Evolutionary conservation across 2,329 filamentous ascomycete genomes (phyloP).

Genomic region (Septoria linicola): DNA sequence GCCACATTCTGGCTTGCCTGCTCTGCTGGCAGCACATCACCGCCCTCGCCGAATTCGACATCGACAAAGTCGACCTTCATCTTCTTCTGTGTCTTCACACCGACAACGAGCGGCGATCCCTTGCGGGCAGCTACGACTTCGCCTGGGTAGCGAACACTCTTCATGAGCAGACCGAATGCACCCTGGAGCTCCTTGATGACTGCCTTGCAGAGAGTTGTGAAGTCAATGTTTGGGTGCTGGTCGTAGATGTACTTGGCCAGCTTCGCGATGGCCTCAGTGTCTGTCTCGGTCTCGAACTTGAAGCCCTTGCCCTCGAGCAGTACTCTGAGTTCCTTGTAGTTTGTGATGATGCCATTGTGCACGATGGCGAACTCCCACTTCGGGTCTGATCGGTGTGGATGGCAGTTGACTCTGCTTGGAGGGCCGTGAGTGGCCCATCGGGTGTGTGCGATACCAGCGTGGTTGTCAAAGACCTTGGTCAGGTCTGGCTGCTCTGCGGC

Average conservation of each 20-base stretch:
- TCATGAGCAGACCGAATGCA: conserved; percentile 94
- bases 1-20: conserved; percentile 94
- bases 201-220: conserved; percentile 94
- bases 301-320: conserved; percentile 92
- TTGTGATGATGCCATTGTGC: conserved; percentile 99
- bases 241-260: conserved; percentile 98
- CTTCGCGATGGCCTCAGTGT: conserved; percentile 99
- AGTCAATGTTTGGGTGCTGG: conserved; percentile 88
- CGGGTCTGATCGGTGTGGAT: conserved; percentile 95
- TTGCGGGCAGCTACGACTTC: conserved; percentile 98
- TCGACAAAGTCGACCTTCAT: conserved; percentile 99
- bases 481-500: conserved; percentile 78
- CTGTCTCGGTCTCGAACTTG: conserved; percentile 98
- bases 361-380: conserved; percentile 96
- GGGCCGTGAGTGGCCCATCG: conserved; percentile 97
- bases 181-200: conserved; percentile 98
- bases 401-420: conserved; percentile 93
- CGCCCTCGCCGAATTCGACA: conserved; percentile 92
- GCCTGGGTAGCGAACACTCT: conserved; percentile 97
- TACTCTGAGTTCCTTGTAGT: conserved; percentile 99
- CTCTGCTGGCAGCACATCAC: conserved; percentile 81
- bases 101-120: conserved; percentile 95
- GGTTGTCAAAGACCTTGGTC: conserved; percentile 93
- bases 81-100: conserved; percentile 94
- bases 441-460: conserved; percentile 98